Evolutionary conservation across 306 rosid genomes (phyloP).

Genomic region (Vigna unguiculata): DNA sequence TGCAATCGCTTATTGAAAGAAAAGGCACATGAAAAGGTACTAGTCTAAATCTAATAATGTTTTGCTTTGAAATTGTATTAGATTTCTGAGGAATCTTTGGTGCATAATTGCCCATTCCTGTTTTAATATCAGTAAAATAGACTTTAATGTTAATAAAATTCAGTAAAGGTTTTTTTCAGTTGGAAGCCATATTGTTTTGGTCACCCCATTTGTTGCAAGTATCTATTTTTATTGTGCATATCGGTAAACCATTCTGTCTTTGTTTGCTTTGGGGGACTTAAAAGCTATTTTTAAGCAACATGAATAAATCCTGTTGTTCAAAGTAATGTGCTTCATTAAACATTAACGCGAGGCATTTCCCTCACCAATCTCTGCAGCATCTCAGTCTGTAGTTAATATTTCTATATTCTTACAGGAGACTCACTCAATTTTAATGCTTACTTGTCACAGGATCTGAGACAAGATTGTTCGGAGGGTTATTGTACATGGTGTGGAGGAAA

Average conservation of each 20-base stretch:
- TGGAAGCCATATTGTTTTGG: constrained; percentile 3
- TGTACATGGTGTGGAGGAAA: constrained; percentile 88
- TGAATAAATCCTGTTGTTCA: constrained; percentile 15
- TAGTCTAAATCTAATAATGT: constrained; percentile 32
- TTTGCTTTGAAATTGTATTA: constrained; percentile 16
- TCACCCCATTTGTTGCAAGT: neutral
- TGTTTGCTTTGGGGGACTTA: constrained; percentile 6
- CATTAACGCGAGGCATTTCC: neutral
- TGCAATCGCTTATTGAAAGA: constrained; percentile 64
- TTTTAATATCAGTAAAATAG: constrained; percentile 14
- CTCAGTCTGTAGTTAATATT: neutral
- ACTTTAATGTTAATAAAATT: constrained; percentile 19
- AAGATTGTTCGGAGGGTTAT: constrained; percentile 62
- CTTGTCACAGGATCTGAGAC: constrained; percentile 68
- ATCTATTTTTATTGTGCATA: neutral
- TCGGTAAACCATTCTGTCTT: constrained; percentile 7
- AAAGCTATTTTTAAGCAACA: constrained; percentile 7
- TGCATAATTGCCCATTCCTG: neutral
- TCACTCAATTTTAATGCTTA: constrained; percentile 31
- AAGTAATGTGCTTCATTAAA: neutral
- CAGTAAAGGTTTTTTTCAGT: neutral
- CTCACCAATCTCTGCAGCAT: neutral
- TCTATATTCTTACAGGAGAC: neutral
- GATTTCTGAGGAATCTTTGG: neutral
- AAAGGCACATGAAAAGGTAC: constrained; percentile 61